Conservation (phyloP, 352 stramenopile genomes). For the Pythium vanterpoolii region DNA sequence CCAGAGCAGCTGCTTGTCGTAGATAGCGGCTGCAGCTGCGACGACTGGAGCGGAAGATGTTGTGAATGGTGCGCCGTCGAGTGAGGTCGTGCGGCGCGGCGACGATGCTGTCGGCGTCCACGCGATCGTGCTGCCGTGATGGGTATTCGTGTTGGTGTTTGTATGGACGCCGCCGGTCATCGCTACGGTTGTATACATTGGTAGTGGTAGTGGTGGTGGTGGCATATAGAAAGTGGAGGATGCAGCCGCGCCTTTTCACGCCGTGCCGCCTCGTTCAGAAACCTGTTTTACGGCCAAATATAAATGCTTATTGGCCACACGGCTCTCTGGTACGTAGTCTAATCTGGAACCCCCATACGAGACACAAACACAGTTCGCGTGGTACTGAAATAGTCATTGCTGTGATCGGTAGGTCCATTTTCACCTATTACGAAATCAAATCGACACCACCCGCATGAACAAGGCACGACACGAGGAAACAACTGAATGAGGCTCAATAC, state of each 20-base stretch:
- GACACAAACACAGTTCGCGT: too few species aligned
- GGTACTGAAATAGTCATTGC: too few species aligned
- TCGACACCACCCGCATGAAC: too few species aligned
- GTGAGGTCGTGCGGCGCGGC: conserved; percentile 1
- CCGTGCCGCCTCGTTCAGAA: too few species aligned
- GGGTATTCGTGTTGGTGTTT: background rate
- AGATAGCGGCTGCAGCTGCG: conserved; percentile 19
- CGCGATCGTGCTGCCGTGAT: background rate
- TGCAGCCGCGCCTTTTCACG: background rate
- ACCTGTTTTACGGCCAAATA: too few species aligned
- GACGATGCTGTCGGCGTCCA: background rate
- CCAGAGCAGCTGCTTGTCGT: conserved; percentile 67
- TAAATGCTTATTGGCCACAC: too few species aligned
- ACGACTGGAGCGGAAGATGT: background rate
- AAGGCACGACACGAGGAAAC: too few species aligned
- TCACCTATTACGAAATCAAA: too few species aligned
- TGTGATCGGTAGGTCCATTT: too few species aligned
- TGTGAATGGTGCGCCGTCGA: background rate
- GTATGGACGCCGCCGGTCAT: background rate
- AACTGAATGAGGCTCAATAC: too few species aligned
- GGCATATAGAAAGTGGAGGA: background rate
- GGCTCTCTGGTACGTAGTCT: too few species aligned
- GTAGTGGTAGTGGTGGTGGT: background rate
- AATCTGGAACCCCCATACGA: too few species aligned
- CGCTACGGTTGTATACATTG: background rate